A percentile compares a stretch with the other conserved stretches of the same genome.
phyloP scores from a whole-genome alignment of 2,329 filamentous ascomycete genomes.

The Zymoseptoria crescenta region DNA sequence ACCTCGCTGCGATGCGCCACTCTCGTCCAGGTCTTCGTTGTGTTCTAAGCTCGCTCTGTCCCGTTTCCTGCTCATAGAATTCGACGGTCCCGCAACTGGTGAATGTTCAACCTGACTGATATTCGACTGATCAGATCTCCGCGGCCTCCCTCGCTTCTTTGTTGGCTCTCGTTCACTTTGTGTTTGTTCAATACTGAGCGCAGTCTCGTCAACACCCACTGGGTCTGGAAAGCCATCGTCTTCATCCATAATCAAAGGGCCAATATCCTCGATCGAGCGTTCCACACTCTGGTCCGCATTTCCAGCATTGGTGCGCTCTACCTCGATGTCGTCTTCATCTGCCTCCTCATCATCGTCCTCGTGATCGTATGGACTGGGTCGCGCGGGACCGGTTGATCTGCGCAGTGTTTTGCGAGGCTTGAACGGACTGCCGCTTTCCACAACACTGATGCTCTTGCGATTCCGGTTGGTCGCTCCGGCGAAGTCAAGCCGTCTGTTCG shows the following conservation, averaged over 20 bases:
- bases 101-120: slow-evolving; percentile 9
- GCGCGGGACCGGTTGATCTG: slow-evolving; percentile 18
- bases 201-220: slow-evolving; percentile 8
- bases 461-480: slow-evolving; percentile 17
- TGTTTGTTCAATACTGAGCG: slow-evolving; percentile 6
- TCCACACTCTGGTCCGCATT: slow-evolving; percentile 14
- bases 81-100: neutral
- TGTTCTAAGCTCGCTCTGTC: slow-evolving; percentile 11
- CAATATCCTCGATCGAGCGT: slow-evolving; percentile 15
- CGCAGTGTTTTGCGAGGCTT: slow-evolving; percentile 24
- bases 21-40: slow-evolving; percentile 4
- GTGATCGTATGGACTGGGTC: slow-evolving; percentile 17
- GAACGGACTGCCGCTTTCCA: slow-evolving; percentile 26
- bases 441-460: slow-evolving; percentile 20
- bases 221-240: slow-evolving; percentile 1
- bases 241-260: slow-evolving; percentile 11
- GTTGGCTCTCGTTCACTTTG: slow-evolving; percentile 2
- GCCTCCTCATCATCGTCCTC: slow-evolving; percentile 15
- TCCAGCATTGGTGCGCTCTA: slow-evolving; percentile 11
- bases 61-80: slow-evolving; percentile 12
- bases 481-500: slow-evolving; percentile 30
- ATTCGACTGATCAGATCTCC: slow-evolving; percentile 16
- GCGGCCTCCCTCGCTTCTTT: slow-evolving; percentile 12
- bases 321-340: slow-evolving; percentile 9
- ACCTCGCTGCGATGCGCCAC: slow-evolving; percentile 2